Base-by-base conservation (phyloP, 2,329 filamentous ascomycete genomes). In the Beauveria sp. region DNA sequence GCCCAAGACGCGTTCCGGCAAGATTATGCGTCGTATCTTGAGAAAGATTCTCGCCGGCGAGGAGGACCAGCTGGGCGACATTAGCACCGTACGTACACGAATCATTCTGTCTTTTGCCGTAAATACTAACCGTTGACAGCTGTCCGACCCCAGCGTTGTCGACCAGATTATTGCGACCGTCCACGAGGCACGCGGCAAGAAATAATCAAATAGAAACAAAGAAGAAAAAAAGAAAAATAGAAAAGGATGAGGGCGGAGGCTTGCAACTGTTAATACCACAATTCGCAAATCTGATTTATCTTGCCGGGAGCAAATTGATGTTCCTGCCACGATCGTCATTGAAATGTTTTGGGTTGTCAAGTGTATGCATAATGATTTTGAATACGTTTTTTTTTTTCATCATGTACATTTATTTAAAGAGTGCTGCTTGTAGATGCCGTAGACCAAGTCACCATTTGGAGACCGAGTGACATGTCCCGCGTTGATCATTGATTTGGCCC, bases 21-120 rank as follows among this genome's bases (percentile, higher is more conserved):
- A 99, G 88, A 99, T 99, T 72, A 99, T 99, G 95, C 86, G 95
- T 65, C 87, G 95, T 66, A 96, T 99, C 72, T 78, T 99, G 79
- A 85, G 95, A 70, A 99, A 99, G 90, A 96, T 99, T 71, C 78
- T 99, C 68, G 93, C 93, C 18, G 93, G 93, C 42, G 95, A 99
- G 80, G 93, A 97, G 77, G 95, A 99, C 74, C 93, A 96, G 77
- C 81, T 99, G 59, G 95, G 95, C 69, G 95, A 99, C 72, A 96
- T 83, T 42, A 90, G 90, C 22, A 98, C 95, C 67, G 91, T 96
- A 81, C 79, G 89, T 80, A 63, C 51, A 40, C 34, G 24, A 59
- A 54, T 63, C 63, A 34, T 34, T 51, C 54, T 24, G 6, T n/a
- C 22, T 5, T 52, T 50, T 49, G 22, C n/a, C n/a, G 16, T 40